Base-by-base conservation (phyloP, 192 early-diverging fungal species). In the Backusella sp. region DNA sequence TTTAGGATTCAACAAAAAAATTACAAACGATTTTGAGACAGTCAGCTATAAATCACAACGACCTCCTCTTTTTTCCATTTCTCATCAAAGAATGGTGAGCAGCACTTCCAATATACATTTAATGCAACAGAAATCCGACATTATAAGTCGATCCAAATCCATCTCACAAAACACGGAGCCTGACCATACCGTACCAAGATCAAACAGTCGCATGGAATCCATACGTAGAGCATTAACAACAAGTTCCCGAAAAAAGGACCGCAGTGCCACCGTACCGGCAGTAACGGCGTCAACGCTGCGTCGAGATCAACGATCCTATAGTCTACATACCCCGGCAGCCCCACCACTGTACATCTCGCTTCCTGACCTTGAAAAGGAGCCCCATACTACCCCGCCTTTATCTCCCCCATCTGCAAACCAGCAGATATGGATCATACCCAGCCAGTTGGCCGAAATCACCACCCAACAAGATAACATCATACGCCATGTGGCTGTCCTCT, bases 201-300 rank as follows among this genome's bases (percentile, higher is more conserved):
- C 35, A 28, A 62, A 62, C 26, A 71, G 70, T 49, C 35, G 70
- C 28, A 71, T 71, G 19, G 44, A 71, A 26, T 28, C 21, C 4
- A 71, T 71, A 28, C 70, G 70, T 32, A 71, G 70, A 49, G 70
- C 70, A 46, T 41, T 71, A 46, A 71, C 70, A 6, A 71, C 70
- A 5, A 49, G 46, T 6, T 30, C 36, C 8, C 70, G 70, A 30
- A 71, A 26, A 15, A 71, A 71, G 26, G 36, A 39, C 21, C n/a
- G 67, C 4, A 37, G 19, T 11, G 36, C 17, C 35, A 39, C 30
- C 1, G n/a, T 26, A 19, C 68, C 41, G 19, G 23, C n/a, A 46
- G 6, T n/a, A 6, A 5, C 37, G 4, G 19, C 12, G 7, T 32
- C 41, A 14, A 71, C 26, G 4, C 11, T 19, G 11, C 70, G 41